A percentile compares a stretch with the other conserved stretches of the same genome.
phyloP scores from a whole-genome alignment of 2,329 filamentous ascomycete species.

The Ophiostoma himal-ulmi region DNA sequence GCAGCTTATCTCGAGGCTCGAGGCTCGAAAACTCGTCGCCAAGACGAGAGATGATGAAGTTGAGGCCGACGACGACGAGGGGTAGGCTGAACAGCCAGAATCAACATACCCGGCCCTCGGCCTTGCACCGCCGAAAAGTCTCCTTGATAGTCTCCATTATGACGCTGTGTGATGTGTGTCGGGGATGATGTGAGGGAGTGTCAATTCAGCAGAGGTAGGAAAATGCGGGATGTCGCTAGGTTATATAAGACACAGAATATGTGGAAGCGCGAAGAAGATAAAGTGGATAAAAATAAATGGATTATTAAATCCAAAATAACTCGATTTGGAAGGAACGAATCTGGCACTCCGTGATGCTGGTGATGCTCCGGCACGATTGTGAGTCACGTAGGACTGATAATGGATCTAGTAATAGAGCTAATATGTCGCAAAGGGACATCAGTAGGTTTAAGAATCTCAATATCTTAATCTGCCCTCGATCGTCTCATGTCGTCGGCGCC shows the following conservation, averaged over 20 bases:
- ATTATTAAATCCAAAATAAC: neutral
- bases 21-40: neutral
- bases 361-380: conserved; percentile 6
- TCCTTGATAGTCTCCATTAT: conserved; percentile 54
- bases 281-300: conserved; percentile 4
- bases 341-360: neutral
- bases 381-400: conserved; percentile 1
- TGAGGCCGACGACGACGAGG: neutral
- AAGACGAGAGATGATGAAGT: too few relatives aligned
- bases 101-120: conserved; percentile 46
- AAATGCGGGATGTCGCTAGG: neutral
- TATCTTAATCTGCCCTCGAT: neutral
- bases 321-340: neutral
- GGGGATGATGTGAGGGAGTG: neutral
- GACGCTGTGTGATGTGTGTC: conserved; percentile 20
- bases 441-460: neutral
- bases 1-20: neutral
- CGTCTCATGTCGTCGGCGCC: neutral
- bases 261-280: neutral
- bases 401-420: neutral
- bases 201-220: neutral
- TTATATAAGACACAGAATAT: neutral
- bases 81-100: neutral
- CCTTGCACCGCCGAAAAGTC: conserved; percentile 56
- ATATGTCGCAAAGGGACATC: neutral